A percentile compares a stretch with the other conserved stretches of the same genome.
These are phyloP conservation scores for Penicillium silybi DNA, from an alignment of 495 filamentous ascomycete species.

Conservation along the genomic window DNA sequence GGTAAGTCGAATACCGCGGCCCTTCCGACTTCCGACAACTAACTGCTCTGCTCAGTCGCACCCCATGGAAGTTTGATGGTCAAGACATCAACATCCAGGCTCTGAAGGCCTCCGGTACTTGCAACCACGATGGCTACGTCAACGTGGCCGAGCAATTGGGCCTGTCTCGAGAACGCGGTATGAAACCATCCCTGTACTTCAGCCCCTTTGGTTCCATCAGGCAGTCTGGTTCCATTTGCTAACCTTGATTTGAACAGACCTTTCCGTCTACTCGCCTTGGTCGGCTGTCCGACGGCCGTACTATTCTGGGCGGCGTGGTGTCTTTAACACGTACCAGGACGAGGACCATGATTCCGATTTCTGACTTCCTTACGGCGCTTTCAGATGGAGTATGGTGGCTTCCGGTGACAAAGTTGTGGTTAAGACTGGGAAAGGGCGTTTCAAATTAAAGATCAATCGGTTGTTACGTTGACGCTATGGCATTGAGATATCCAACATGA, in stretches of 20 bases:
- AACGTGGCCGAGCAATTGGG: slow-evolving; percentile 64
- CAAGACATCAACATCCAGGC: slow-evolving; percentile 40
- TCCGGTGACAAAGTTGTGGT: neutral
- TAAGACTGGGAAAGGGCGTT: neutral
- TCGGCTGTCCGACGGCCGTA: slow-evolving; percentile 32
- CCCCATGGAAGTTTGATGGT: slow-evolving; percentile 56
- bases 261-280: slow-evolving; percentile 40
- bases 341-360: neutral
- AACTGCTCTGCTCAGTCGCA: slow-evolving; percentile 44
- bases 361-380: neutral
- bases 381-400: neutral
- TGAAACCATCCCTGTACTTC: slow-evolving; percentile 25
- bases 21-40: neutral
- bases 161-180: slow-evolving; percentile 53
- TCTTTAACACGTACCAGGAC: neutral
- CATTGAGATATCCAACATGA: neutral
- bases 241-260: slow-evolving; percentile 20
- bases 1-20: slow-evolving; percentile 31
- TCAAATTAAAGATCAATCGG: neutral
- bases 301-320: slow-evolving; percentile 18
- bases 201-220: neutral
- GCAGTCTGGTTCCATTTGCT: neutral
- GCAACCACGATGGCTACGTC: slow-evolving; percentile 58
- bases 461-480: neutral
- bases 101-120: slow-evolving; percentile 34